These are phyloP conservation scores for Pseudocercospora fuligena DNA, from an alignment of 2,329 filamentous ascomycete genomes.

Conservation along the genomic window DNA sequence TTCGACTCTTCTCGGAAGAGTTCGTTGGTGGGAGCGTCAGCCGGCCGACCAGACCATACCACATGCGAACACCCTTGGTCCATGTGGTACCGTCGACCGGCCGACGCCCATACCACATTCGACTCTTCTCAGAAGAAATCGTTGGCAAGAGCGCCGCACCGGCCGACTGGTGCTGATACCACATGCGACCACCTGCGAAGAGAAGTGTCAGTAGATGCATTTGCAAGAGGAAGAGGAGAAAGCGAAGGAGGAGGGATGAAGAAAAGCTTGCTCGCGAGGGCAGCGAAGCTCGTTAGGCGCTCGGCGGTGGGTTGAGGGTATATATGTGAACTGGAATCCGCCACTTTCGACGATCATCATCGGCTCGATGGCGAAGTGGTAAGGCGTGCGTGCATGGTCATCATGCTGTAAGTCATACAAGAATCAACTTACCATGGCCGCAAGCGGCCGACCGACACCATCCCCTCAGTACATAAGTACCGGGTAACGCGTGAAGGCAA, in stretches of 20 bases:
- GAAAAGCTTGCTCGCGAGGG: neutral
- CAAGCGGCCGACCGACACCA: neutral
- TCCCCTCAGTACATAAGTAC: constrained; percentile 5
- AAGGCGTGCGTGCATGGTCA: neutral
- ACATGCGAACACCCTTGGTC: neutral
- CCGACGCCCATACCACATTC: neutral
- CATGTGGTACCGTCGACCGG: too few relatives aligned
- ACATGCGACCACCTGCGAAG: neutral
- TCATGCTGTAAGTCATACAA: neutral
- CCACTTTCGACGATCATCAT: neutral
- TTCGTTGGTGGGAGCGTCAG: neutral
- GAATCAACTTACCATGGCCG: neutral
- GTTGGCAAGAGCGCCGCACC: neutral
- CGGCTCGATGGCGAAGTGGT: neutral
- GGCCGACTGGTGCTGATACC: neutral
- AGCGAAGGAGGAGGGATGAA: neutral
- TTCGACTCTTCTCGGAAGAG: neutral
- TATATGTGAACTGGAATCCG: neutral
- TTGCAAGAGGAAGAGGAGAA: neutral
- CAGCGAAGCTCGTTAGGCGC: neutral
- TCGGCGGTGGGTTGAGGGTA: neutral
- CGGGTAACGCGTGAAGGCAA: neutral
- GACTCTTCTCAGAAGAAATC: neutral
- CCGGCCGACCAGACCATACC: neutral
- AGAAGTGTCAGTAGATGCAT: neutral